A percentile compares a stretch with the other conserved stretches of the same genome.
These are phyloP conservation scores for Solanum arcanum DNA, from an alignment of 257 asterid species.

Conservation along the genomic window DNA sequence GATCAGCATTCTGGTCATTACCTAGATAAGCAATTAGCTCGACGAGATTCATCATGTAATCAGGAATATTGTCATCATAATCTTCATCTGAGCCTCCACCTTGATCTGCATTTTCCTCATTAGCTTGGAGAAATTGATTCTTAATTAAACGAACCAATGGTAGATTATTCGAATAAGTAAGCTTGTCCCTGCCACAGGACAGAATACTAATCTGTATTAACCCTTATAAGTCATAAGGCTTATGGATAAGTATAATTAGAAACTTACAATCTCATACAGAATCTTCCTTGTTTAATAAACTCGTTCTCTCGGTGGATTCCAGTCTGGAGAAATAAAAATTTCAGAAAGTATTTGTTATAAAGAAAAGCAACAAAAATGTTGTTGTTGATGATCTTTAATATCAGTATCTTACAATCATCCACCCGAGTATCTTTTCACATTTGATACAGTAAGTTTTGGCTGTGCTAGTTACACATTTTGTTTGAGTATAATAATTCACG, in stretches of 20 bases:
- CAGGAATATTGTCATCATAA: too few relatives aligned
- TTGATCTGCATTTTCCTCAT: too few relatives aligned
- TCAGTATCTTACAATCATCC: too few relatives aligned
- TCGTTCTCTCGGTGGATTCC: too few relatives aligned
- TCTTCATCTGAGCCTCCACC: too few relatives aligned
- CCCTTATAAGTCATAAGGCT: neutral
- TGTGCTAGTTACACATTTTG: neutral
- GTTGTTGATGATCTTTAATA: too few relatives aligned
- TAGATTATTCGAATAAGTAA: neutral
- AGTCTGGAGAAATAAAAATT: neutral
- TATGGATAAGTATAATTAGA: neutral
- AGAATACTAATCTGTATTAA: neutral
- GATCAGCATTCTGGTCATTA: too few relatives aligned
- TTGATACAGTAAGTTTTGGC: neutral
- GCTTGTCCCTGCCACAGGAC: neutral
- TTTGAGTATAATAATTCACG: too few relatives aligned
- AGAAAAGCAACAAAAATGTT: too few relatives aligned
- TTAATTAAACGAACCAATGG: neutral
- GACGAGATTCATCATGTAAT: too few relatives aligned
- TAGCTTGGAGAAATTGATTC: neutral
- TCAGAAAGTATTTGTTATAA: too few relatives aligned
- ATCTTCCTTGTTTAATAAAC: neutral
- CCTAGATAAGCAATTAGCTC: neutral
- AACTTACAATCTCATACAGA: neutral
- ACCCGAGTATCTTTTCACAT: neutral